Evolutionary conservation across 1,284 basidiomycete species (phyloP), one percentile per base, ranked within the genome.

Genomic region (Lentinula novae-zelandiae): DNA sequence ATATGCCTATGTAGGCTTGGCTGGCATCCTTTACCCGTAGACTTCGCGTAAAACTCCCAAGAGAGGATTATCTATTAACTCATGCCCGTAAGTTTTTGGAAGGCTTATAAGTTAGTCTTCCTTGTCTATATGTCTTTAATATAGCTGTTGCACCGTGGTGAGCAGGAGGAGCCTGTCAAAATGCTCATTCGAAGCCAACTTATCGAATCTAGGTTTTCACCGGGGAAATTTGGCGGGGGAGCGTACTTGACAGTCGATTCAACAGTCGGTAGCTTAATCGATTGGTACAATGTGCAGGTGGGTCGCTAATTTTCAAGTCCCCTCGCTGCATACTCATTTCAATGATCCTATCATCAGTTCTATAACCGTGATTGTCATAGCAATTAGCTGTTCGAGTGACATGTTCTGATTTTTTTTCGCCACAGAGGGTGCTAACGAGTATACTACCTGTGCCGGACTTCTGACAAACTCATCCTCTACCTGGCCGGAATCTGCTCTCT

Each of bases 401-500:
- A 22, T 31, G 13, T 62, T 57, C 38, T 52, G 8, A 60, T 31
- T 57, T 53, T 27, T 73, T 17, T 20, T 50, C 20, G 8, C 60
- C 20, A 4, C 22, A 85, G 83, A 86, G 79, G 84, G 83, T 31
- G 71, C 74, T 7, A 72, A 69, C 44, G 82, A 85, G 69, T 86
- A 86, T 72, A 84, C 82, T 34, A 84, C 81, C 55, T 87, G 84
- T 71, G 68, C 66, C 60, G 74, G 74, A 49, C 79, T 88, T 55
- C 76, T 88, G 54, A 82, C 76, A 50, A 71, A 75, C 8, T 83
- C 84, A 1, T 80, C 80, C 17, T 74, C 71, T 65, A 73, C 74
- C 17, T 87, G 78, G 78, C 85, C 85, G 2, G 53, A 76, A 33
- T 71, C 75, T 5, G 67, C 76, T 0, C 58, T 83, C 42, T 82